Evolutionary conservation across 345 rosid genomes (phyloP).

Genomic region (Lepidium sativum): DNA sequence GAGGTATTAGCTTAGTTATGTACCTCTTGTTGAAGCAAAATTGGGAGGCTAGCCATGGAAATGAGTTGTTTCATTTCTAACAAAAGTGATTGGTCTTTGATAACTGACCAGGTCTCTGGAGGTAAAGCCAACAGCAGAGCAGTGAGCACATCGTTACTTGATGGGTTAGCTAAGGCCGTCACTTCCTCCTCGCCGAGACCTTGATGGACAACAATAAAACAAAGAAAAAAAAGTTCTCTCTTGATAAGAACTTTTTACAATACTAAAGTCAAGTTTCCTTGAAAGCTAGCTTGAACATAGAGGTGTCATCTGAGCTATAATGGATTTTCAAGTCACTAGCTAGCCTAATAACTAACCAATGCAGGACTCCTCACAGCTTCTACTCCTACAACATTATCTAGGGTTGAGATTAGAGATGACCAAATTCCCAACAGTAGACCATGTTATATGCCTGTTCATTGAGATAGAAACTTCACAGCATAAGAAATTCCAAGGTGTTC

Average conservation of each 20-base stretch:
- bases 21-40: constrained; percentile 91
- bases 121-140: constrained; percentile 85
- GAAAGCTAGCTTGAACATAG: not conserved
- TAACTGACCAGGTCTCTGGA: constrained; percentile 61
- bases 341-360: not conserved
- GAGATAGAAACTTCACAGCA: not conserved
- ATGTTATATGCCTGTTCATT: not conserved
- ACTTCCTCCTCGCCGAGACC: constrained; percentile 48
- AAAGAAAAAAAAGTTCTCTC: not conserved
- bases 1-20: not conserved
- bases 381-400: not conserved
- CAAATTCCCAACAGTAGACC: not conserved
- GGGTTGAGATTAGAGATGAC: not conserved
- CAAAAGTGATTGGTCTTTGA: constrained; percentile 51
- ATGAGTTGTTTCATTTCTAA: constrained; percentile 47
- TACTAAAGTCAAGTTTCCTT: not conserved
- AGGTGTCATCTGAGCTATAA: not conserved
- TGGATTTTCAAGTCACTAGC: not conserved
- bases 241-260: not conserved
- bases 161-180: constrained; percentile 41
- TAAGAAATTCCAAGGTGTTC: not conserved
- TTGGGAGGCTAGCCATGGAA: constrained; percentile 45
- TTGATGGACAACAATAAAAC: constrained; percentile 15
- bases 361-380: not conserved
- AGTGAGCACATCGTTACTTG: constrained; percentile 58